Percentiles rank a stretch among this genome's conserved stretches.
These are phyloP conservation scores for Solanum ossicruentum DNA, from an alignment of 257 asterid species.

Conservation along the genomic window DNA sequence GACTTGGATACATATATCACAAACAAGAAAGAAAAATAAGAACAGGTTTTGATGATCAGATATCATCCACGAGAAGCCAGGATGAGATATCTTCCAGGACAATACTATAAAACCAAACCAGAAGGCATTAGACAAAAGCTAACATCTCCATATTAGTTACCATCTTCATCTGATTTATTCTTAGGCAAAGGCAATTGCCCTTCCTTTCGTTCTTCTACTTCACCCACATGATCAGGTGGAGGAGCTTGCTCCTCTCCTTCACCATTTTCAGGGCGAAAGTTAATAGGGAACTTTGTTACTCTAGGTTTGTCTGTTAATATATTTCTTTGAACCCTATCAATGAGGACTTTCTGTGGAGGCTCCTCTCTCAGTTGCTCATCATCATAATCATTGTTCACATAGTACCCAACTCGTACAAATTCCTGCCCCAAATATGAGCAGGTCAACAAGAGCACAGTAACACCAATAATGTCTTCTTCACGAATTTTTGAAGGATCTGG, in stretches of 20 bases:
- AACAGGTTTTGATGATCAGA: neutral
- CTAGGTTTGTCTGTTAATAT: slow-evolving; percentile 85
- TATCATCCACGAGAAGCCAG: neutral
- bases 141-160: slow-evolving; percentile 7
- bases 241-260: slow-evolving; percentile 60
- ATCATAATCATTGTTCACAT: slow-evolving; percentile 84
- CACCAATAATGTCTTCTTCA: slow-evolving; percentile 92
- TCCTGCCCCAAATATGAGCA: slow-evolving; percentile 94
- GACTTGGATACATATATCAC: neutral
- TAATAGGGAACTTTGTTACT: slow-evolving; percentile 87
- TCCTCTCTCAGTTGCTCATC: slow-evolving; percentile 76
- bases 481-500: slow-evolving; percentile 94
- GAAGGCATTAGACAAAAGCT: neutral
- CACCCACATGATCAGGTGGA: slow-evolving; percentile 38
- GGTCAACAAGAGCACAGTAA: slow-evolving; percentile 81
- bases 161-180: slow-evolving; percentile 20
- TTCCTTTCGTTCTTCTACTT: slow-evolving; percentile 34
- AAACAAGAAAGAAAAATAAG: neutral
- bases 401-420: slow-evolving; percentile 87
- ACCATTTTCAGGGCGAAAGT: slow-evolving; percentile 56
- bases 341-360: slow-evolving; percentile 76
- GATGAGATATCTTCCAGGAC: neutral
- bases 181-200: slow-evolving; percentile 19
- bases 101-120: neutral
- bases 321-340: slow-evolving; percentile 76